Evolutionary conservation across 176 grass and related monocot species (phyloP), one percentile per base, ranked within the genome.

Genomic region (Triticum turgidum): DNA sequence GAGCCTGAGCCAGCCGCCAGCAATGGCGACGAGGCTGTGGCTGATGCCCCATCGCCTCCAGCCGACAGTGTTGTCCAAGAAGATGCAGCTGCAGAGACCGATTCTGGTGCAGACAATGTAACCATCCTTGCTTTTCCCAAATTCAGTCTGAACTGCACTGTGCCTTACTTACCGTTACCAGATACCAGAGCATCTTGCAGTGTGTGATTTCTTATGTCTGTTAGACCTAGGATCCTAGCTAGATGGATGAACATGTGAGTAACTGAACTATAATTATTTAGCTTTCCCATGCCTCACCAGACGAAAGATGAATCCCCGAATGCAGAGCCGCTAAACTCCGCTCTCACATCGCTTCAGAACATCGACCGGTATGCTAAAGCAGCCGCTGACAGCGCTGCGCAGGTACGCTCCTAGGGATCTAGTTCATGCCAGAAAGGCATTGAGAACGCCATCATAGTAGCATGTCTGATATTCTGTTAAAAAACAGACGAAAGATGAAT

Each of bases 401-500:
- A 92, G 92, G 93, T 98, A 85, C 76, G 13, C 24, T 85, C n/a
- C 25, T 9, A 76, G 15, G 0, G 7, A 59, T 21, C 2, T 21
- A 59, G 56, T 21, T 3, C 6, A 59, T 9, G 25, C 63, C 14
- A 65, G 13, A 9, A 34, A 76, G 7, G 38, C 11, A 75, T 81
- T 78, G 27, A 5, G 21, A 78, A 73, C 71, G 9, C n/a, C 20
- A 14, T 70, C 1, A 7, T 49, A 49, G 45, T 49, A 49, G 45
- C 33, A 70, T 87, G 73, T 86, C 74, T 88, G 80, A 86, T 83
- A 78, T 88, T 70, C 69, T 89, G 81, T 79, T 33, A 59, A 84
- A 59, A 84, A 80, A 77, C 91, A 98, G 93, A 87, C 82, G 65
- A 95, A 92, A 84, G 88, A 89, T 84, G 89, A 87, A 80, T 68